phyloP scores from a whole-genome alignment of 371 early-diverging fungal species.

The Mucor plumbeus region DNA sequence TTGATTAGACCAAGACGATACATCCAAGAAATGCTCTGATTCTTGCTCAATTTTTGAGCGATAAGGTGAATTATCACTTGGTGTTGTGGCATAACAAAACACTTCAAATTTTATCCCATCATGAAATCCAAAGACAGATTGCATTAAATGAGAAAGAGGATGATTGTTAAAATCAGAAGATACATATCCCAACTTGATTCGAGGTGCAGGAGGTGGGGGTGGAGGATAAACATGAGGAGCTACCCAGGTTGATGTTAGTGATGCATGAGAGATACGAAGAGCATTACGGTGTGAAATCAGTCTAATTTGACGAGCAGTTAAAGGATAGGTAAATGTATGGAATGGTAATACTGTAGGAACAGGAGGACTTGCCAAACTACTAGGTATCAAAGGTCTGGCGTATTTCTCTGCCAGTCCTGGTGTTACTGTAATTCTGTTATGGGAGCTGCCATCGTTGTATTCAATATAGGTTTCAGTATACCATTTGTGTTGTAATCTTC shows the following conservation, averaged over 20 bases:
- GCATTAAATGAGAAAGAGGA: conserved; percentile 92
- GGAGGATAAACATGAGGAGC: conserved; percentile 77
- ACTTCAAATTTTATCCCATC: conserved; percentile 71
- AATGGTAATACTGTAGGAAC: conserved; percentile 92
- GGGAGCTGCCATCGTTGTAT: neutral
- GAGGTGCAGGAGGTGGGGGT: conserved; percentile 72
- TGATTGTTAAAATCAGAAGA: conserved; percentile 94
- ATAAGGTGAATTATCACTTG: conserved; percentile 80
- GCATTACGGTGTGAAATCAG: conserved; percentile 89
- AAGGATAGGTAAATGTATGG: conserved; percentile 92
- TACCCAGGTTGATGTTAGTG: conserved; percentile 71
- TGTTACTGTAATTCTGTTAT: conserved; percentile 26
- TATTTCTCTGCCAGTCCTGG: conserved; percentile 49
- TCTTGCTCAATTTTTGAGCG: conserved; percentile 83
- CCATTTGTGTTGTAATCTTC: conserved; percentile 71
- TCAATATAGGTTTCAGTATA: conserved; percentile 57
- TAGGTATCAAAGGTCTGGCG: conserved; percentile 67
- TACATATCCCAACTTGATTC: conserved; percentile 83
- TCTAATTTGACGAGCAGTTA: conserved; percentile 82
- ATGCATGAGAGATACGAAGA: conserved; percentile 74
- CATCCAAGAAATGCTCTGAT: conserved; percentile 81
- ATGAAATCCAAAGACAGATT: conserved; percentile 93
- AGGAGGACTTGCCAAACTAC: conserved; percentile 61
- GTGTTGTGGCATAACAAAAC: conserved; percentile 85
- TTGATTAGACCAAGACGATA: conserved; percentile 74